These are phyloP conservation scores for Fusarium anthophilum DNA, from an alignment of 2,329 filamentous ascomycete species.

Conservation along the genomic window DNA sequence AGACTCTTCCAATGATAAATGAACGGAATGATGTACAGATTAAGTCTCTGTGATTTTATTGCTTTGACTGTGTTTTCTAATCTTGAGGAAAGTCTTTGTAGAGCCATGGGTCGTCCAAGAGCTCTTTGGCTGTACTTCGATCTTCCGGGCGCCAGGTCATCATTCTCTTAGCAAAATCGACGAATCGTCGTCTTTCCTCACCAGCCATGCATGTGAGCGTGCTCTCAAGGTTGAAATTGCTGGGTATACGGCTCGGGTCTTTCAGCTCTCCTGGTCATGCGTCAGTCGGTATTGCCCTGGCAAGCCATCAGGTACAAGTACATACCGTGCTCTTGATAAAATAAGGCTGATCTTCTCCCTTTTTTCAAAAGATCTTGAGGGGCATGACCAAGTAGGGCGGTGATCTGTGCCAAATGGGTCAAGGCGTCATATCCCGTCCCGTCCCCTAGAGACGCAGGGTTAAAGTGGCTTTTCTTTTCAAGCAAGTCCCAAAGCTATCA, in stretches of 20 bases:
- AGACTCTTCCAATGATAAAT: not conserved
- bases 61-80: not conserved
- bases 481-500: conserved; percentile 20
- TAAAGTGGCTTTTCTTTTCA: conserved; percentile 10
- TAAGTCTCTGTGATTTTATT: not conserved
- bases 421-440: conserved; percentile 5
- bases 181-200: not conserved
- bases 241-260: not conserved
- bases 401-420: conserved; percentile 15
- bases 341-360: not conserved
- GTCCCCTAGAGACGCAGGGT: not conserved
- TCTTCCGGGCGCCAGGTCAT: not conserved
- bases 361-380: not conserved
- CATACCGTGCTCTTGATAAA: not conserved
- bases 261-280: not conserved
- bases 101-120: not conserved
- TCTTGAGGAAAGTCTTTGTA: not conserved
- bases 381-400: not conserved
- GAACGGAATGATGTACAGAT: not conserved
- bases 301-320: not conserved
- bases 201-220: not conserved
- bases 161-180: not conserved
- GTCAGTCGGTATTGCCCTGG: not conserved
- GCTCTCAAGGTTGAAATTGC: not conserved
- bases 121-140: not conserved